Percentiles rank a stretch among this genome's conserved stretches.
Evolutionary conservation across 2,329 filamentous ascomycete genomes (phyloP).

Genomic region (Colletotrichum shisoi): DNA sequence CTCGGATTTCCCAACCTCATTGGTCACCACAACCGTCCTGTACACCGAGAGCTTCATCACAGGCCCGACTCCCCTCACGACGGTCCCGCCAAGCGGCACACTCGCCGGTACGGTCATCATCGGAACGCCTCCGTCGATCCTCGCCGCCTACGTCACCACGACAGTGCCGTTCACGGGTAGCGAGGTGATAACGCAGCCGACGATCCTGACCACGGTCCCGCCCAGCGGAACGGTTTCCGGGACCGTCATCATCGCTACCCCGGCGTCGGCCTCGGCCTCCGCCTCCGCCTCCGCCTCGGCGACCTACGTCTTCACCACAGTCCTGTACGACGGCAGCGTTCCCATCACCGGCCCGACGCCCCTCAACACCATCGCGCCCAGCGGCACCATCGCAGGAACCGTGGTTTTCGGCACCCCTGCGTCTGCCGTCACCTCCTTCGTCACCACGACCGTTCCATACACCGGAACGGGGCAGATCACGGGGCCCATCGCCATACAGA

Average conservation of each 20-base stretch:
- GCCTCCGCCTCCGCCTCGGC: slow-evolving; percentile 19
- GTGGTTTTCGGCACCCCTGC: slow-evolving; percentile 6
- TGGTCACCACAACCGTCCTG: slow-evolving; percentile 7
- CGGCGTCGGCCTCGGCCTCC: slow-evolving; percentile 20
- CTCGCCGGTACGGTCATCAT: slow-evolving; percentile 6
- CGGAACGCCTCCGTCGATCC: slow-evolving; percentile 4
- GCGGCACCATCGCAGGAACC: not conserved
- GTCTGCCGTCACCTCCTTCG: not conserved
- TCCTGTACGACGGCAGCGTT: slow-evolving; percentile 14
- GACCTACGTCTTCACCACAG: slow-evolving; percentile 20
- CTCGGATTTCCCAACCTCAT: not conserved
- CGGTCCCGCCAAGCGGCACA: slow-evolving; percentile 21
- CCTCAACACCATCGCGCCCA: not conserved
- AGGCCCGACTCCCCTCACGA: slow-evolving; percentile 9
- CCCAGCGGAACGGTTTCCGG: slow-evolving; percentile 26
- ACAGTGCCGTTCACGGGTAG: slow-evolving; percentile 14
- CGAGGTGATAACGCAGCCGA: slow-evolving; percentile 10
- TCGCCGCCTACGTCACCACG: slow-evolving; percentile 10
- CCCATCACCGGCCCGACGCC: slow-evolving; percentile 14
- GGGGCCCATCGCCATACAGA: slow-evolving; percentile 11
- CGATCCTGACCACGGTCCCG: slow-evolving; percentile 13
- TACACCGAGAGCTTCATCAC: slow-evolving; percentile 13
- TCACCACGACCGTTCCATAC: slow-evolving; percentile 7
- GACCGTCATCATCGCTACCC: slow-evolving; percentile 24
- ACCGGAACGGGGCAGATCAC: not conserved